Evolutionary conservation across 257 asterid species (phyloP).

Genomic region (Scutellaria galericulata): DNA sequence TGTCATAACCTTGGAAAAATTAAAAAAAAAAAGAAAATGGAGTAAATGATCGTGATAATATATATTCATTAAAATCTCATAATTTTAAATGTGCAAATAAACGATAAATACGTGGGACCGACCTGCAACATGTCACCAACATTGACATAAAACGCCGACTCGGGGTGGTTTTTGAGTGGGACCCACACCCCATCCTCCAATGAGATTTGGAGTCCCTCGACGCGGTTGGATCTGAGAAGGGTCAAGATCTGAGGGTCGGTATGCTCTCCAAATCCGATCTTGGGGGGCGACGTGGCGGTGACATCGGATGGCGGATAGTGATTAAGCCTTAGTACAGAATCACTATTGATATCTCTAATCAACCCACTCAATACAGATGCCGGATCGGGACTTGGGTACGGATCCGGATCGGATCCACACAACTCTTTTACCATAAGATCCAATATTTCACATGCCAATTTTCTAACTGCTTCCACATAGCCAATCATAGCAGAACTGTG

Average conservation of each 20-base stretch:
- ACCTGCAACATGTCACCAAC: slow-evolving; percentile 91
- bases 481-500: slow-evolving; percentile 20
- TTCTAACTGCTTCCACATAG: slow-evolving; percentile 61
- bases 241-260: slow-evolving; percentile 95
- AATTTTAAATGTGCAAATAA: no score
- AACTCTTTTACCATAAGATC: slow-evolving; percentile 64
- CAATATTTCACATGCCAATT: slow-evolving; percentile 69
- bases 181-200: slow-evolving; percentile 65
- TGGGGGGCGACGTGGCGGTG: slow-evolving; percentile 35
- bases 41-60: no score
- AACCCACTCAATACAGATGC: slow-evolving; percentile 44
- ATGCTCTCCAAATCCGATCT: slow-evolving; percentile 81
- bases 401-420: slow-evolving; percentile 39
- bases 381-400: no score
- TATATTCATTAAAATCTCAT: no score
- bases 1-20: slow-evolving; percentile 58
- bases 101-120: not conserved
- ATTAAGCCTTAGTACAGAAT: slow-evolving; percentile 73
- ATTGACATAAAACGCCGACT: slow-evolving; percentile 49
- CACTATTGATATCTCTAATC: slow-evolving; percentile 48
- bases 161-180: slow-evolving; percentile 56
- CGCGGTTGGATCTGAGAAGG: slow-evolving; percentile 61
- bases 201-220: slow-evolving; percentile 63
- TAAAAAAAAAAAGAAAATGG: no score
- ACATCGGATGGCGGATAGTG: slow-evolving; percentile 54